Percentiles rank a stretch among this genome's conserved stretches.
Conservation (phyloP, 1,139 yeast species). For the Candida glucosophila region DNA sequence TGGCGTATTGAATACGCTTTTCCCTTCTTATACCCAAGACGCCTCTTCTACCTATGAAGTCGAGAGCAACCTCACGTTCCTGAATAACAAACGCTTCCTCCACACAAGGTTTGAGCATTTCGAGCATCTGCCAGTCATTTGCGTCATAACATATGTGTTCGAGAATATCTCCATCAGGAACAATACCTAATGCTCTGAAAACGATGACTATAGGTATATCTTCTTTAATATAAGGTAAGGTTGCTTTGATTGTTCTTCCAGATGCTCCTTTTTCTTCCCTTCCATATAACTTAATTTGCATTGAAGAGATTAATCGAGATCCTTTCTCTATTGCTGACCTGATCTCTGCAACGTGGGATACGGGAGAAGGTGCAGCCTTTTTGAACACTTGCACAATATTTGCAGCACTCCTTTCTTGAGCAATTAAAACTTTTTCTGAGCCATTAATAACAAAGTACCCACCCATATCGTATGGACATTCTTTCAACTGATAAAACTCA, state of each 20-base stretch:
- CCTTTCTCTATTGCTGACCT: constrained; percentile 97
- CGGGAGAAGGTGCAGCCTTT: constrained; percentile 95
- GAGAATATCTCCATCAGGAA: constrained; percentile 96
- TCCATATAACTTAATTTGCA: constrained; percentile 89
- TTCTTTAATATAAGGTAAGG: constrained; percentile 90
- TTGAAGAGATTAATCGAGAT: constrained; percentile 83
- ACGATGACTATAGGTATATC: constrained; percentile 96
- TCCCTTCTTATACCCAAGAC: constrained; percentile 90
- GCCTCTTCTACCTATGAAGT: constrained; percentile 98
- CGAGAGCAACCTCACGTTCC: constrained; percentile 96
- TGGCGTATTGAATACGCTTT: constrained; percentile 96
- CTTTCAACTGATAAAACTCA: constrained; percentile 90
- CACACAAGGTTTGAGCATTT: constrained; percentile 97
- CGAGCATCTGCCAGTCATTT: constrained; percentile 98
- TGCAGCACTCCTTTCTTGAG: constrained; percentile 98
- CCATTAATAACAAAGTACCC: constrained; percentile 98
- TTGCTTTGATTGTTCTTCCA: constrained; percentile 84
- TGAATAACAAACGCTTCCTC: constrained; percentile 98
- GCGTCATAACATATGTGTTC: constrained; percentile 98
- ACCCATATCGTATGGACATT: constrained; percentile 99
- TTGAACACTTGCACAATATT: constrained; percentile 97
- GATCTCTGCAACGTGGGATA: constrained; percentile 93
- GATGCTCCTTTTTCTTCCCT: constrained; percentile 69
- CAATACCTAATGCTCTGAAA: constrained; percentile 95
- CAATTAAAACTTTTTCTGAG: constrained; percentile 94